phyloP scores from a whole-genome alignment of 2,329 filamentous ascomycete genomes.

The Myriosclerotinia duriaeana region DNA sequence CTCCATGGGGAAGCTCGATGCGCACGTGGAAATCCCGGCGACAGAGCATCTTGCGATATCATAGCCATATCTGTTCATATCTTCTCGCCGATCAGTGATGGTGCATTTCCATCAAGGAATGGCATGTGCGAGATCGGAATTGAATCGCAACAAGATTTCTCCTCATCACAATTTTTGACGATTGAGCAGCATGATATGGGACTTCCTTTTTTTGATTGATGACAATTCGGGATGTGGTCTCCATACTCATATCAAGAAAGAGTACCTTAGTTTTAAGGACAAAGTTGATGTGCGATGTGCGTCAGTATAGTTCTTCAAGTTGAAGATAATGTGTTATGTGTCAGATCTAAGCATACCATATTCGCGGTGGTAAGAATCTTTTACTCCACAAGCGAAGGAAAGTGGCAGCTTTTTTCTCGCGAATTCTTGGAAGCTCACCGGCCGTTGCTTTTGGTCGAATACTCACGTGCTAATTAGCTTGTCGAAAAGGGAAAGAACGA shows the following conservation, averaged over 20 bases:
- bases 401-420: too few relatives aligned
- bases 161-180: background rate
- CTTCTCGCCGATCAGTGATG: background rate
- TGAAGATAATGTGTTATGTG: background rate
- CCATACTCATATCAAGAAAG: background rate
- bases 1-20: conserved; percentile 12
- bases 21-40: background rate
- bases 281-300: background rate
- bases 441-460: background rate
- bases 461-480: too few relatives aligned
- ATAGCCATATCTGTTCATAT: background rate
- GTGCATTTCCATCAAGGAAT: background rate
- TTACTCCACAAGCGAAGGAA: background rate
- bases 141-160: background rate
- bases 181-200: background rate
- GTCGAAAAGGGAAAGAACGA: background rate
- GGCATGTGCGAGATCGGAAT: background rate
- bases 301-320: background rate
- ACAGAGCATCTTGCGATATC: background rate
- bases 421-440: background rate
- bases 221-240: background rate
- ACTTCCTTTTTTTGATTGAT: background rate
- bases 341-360: background rate
- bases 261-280: background rate
- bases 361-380: too few relatives aligned